Evolutionary conservation across 2,329 filamentous ascomycete genomes (phyloP).

Genomic region (Colletotrichum simmondsii): DNA sequence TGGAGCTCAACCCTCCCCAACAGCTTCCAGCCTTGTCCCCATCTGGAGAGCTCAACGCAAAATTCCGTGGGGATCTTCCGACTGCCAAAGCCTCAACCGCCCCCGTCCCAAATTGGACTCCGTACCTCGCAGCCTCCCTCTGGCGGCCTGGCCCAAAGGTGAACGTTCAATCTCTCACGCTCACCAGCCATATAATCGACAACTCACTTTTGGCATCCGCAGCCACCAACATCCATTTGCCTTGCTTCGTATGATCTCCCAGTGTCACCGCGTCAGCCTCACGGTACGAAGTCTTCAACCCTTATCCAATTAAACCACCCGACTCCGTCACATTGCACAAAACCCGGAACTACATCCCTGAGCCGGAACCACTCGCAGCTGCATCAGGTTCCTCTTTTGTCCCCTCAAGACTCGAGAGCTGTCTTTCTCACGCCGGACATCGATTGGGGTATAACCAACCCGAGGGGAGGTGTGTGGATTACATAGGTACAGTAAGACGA

Average conservation of each 20-base stretch:
- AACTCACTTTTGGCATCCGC: neutral
- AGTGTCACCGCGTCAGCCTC: neutral
- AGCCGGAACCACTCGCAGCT: neutral
- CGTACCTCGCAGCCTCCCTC: neutral
- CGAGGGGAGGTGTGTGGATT: too few species aligned
- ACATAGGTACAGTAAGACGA: too few species aligned
- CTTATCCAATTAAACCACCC: neutral
- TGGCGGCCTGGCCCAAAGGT: neutral
- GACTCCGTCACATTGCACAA: neutral
- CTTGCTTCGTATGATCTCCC: too few species aligned
- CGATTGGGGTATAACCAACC: neutral
- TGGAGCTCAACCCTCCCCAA: constrained; percentile 34
- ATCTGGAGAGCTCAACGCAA: constrained; percentile 36
- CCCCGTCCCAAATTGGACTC: neutral
- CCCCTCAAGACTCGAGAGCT: neutral
- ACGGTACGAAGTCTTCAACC: too few species aligned
- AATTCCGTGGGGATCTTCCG: constrained; percentile 35
- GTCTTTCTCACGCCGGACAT: neutral
- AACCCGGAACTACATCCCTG: neutral
- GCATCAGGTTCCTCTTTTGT: neutral
- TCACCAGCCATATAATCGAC: neutral
- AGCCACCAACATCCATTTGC: neutral
- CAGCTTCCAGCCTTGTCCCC: constrained; percentile 34
- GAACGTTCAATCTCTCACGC: neutral
- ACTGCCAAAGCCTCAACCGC: constrained; percentile 18